Evolutionary conservation across 176 grass and related monocot species (phyloP), one percentile per base, ranked within the genome.

Genomic region (Areca catechu): DNA sequence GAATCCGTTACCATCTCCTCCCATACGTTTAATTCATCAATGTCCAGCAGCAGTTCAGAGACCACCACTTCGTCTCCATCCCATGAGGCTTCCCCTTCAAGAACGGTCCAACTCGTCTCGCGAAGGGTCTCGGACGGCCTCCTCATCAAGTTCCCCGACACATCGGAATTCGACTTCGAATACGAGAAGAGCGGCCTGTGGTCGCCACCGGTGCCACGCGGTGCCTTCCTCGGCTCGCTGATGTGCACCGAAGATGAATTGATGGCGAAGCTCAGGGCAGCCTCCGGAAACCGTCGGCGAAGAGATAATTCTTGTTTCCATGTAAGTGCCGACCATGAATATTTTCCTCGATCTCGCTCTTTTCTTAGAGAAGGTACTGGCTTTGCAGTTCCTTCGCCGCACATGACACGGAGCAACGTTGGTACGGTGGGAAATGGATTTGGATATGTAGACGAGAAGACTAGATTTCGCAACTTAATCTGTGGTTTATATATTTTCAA

Each of bases 131-230:
- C 79, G 29, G 73, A 95, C 49, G 75, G 63, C 55, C 73, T 95
- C 10, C 65, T 90, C 15, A 66, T 62, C 49, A 95, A 95, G 69
- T 95, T 90, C 73, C 68, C 52, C 57, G 90, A 95, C 77, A 56
- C 69, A 48, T 65, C 82, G 61, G 82, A 86, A 69, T 86, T 90
- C 49, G 79, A 84, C 61, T 95, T 95, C 53, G 86, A 95, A 22
- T 95, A 95, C 22, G 83, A 53, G 52, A 67, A 29, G 72, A 95
- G 90, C 60, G 71, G 86, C 54, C 62, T 95, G 61, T 95, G 90
- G 90, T 95, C 90, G 24, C 90, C 90, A 48, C 79, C 79, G 57
- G 82, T 86, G 49, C 70, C 74, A 54, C 5, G 60, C 73, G 0
- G 79, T 77, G 78, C 68, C 22, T 58, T 61, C 60, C 61, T 81